A percentile compares a stretch with the other conserved stretches of the same genome.
phyloP scores from a whole-genome alignment of 805 yeast genomes.

The Wickerhamiella parazyma region DNA sequence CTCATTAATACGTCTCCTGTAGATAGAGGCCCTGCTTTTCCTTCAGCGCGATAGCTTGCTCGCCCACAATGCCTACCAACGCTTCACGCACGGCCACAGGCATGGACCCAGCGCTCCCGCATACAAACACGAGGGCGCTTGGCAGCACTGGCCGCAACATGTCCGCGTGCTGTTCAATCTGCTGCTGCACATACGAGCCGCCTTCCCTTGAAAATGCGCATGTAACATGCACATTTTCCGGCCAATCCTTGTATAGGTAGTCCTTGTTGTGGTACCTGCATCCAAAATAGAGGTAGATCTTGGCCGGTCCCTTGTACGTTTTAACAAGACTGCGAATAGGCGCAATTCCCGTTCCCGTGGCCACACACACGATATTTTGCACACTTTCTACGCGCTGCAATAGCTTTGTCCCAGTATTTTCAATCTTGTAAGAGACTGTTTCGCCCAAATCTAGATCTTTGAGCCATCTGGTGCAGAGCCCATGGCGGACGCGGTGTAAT shows the following conservation, averaged over 20 bases:
- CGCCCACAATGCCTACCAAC: constrained; percentile 47
- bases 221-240: constrained; percentile 24
- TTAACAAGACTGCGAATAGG: constrained; percentile 64
- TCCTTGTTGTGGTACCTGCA: constrained; percentile 55
- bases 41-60: constrained; percentile 35
- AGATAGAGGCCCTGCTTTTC: constrained; percentile 55
- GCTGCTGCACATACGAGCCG: constrained; percentile 66
- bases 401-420: constrained; percentile 30
- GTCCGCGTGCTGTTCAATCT: constrained; percentile 38
- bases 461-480: constrained; percentile 73
- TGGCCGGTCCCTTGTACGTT: constrained; percentile 18
- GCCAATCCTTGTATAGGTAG: constrained; percentile 50
- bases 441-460: constrained; percentile 37
- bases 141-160: constrained; percentile 39
- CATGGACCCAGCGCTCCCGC: constrained; percentile 94
- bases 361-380: constrained; percentile 53
- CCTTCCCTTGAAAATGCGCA: constrained; percentile 36
- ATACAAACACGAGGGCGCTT: constrained; percentile 56
- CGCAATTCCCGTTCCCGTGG: constrained; percentile 96
- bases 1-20: constrained; percentile 74
- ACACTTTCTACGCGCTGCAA: constrained; percentile 20
- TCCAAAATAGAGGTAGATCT: constrained; percentile 55
- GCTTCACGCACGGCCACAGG: constrained; percentile 82
- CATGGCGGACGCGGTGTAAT: constrained; percentile 59
- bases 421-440: constrained; percentile 31